phyloP scores from a whole-genome alignment of 257 asterid genomes.

The Scutellaria minor region DNA sequence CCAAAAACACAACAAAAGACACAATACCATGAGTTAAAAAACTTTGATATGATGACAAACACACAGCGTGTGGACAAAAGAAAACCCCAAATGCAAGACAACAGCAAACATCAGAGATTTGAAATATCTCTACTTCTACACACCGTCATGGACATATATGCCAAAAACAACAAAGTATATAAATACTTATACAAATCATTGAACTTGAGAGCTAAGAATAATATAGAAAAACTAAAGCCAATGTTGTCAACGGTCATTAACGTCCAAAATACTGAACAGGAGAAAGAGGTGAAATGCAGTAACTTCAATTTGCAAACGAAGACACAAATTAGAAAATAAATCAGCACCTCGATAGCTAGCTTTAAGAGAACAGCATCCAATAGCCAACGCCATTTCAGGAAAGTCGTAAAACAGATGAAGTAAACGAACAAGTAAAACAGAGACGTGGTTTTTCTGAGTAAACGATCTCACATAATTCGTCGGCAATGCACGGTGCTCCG shows the following conservation, averaged over 20 bases:
- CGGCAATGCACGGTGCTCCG: conserved; percentile 26
- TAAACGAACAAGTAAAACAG: not conserved
- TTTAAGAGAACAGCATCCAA: conserved; percentile 47
- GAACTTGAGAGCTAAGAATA: conserved; percentile 12
- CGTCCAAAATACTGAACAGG: not conserved
- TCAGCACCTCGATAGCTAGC: conserved; percentile 40
- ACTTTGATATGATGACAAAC: not conserved
- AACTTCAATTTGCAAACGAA: not conserved
- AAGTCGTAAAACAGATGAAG: not conserved
- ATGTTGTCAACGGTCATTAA: not conserved
- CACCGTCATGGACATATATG: not conserved
- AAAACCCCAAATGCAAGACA: not conserved
- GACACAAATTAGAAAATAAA: not conserved
- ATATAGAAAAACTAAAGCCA: not conserved
- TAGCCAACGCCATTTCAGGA: conserved; percentile 40
- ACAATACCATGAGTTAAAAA: not conserved
- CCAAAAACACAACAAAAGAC: not conserved
- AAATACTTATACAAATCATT: not conserved
- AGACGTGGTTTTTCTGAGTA: not conserved
- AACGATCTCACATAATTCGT: conserved; percentile 16
- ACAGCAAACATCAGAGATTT: not conserved
- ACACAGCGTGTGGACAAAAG: not conserved
- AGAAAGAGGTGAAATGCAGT: not conserved
- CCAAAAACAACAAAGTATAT: too few relatives aligned
- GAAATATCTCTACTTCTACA: not conserved